Conservation (phyloP, 139 green algal genomes). For the Chlamydomonas incerta region DNA sequence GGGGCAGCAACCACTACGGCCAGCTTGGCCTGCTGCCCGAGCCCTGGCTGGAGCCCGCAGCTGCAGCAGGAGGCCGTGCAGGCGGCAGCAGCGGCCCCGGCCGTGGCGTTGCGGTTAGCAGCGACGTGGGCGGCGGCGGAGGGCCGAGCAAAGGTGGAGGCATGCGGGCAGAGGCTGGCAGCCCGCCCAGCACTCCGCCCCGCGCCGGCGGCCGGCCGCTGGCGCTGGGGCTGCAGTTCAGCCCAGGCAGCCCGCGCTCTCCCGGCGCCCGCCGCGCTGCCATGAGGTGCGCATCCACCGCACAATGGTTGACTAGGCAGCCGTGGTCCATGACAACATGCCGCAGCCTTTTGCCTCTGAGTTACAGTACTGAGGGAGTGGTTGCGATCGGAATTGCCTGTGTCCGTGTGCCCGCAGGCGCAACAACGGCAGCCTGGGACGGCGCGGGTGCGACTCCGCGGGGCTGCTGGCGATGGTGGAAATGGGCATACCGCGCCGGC, state of each 20-base stretch:
- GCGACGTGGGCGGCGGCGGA: too few relatives aligned
- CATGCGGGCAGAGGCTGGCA: too few relatives aligned
- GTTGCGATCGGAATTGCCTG: too few relatives aligned
- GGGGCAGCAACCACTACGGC: constrained; percentile 85
- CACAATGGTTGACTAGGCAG: too few relatives aligned
- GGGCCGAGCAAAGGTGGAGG: too few relatives aligned
- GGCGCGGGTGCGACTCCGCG: not conserved
- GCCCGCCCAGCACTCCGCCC: too few relatives aligned
- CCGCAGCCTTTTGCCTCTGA: too few relatives aligned
- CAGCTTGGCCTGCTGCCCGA: constrained; percentile 87
- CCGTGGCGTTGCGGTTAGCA: too few relatives aligned
- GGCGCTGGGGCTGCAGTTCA: too few relatives aligned
- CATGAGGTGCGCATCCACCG: not conserved
- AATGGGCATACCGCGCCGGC: constrained; percentile 87
- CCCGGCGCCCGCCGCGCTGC: not conserved
- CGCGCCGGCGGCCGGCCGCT: too few relatives aligned
- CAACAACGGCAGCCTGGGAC: not conserved
- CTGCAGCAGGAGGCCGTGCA: not conserved
- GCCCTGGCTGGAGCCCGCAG: constrained; percentile 51
- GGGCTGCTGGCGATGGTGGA: constrained; percentile 83
- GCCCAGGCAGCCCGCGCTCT: not conserved
- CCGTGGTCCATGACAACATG: too few relatives aligned
- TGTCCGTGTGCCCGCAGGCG: not conserved
- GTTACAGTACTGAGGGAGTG: too few relatives aligned
- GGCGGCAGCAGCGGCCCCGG: not conserved